Evolutionary conservation across 352 stramenopile species (phyloP).

Genomic region (Peronosclerospora sorghi): DNA sequence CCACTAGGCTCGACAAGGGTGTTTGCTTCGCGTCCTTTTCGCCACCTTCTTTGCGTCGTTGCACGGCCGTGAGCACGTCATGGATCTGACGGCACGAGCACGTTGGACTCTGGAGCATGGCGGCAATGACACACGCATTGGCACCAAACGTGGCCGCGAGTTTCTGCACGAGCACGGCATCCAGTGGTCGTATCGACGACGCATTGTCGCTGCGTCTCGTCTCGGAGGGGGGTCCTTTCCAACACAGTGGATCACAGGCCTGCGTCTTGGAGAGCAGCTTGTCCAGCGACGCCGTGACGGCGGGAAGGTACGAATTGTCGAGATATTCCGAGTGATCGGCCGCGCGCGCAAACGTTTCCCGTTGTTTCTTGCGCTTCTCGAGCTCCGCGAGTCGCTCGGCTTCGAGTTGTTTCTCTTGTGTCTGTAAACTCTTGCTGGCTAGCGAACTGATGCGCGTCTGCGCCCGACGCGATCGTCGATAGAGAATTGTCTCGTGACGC

Average conservation of each 20-base stretch:
- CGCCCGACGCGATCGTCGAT: constrained; percentile 43
- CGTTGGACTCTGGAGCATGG: constrained; percentile 25
- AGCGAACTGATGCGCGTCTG: constrained; percentile 51
- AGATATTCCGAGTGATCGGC: constrained; percentile 58
- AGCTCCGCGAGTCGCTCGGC: constrained; percentile 27
- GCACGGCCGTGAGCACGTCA: constrained; percentile 20
- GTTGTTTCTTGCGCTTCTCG: constrained; percentile 25
- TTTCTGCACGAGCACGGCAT: constrained; percentile 41
- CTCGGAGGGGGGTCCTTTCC: constrained; percentile 10
- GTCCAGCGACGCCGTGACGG: constrained; percentile 18
- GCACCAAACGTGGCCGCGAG: constrained; percentile 25
- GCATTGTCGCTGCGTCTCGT: background rate
- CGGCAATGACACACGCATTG: constrained; percentile 36
- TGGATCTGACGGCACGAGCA: constrained; percentile 24
- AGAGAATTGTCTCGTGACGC: background rate
- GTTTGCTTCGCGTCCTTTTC: constrained; percentile 11
- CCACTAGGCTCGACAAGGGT: no score
- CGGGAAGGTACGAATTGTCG: constrained; percentile 44
- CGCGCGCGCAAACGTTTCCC: constrained; percentile 28
- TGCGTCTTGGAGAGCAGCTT: constrained; percentile 12
- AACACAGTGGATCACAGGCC: constrained; percentile 32
- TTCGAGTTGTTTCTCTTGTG: constrained; percentile 53
- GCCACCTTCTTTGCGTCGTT: constrained; percentile 14
- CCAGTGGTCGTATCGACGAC: constrained; percentile 18
- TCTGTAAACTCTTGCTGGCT: constrained; percentile 42